Conservation (phyloP, 805 yeast genomes). For the Metschnikowia santaceciliae region DNA sequence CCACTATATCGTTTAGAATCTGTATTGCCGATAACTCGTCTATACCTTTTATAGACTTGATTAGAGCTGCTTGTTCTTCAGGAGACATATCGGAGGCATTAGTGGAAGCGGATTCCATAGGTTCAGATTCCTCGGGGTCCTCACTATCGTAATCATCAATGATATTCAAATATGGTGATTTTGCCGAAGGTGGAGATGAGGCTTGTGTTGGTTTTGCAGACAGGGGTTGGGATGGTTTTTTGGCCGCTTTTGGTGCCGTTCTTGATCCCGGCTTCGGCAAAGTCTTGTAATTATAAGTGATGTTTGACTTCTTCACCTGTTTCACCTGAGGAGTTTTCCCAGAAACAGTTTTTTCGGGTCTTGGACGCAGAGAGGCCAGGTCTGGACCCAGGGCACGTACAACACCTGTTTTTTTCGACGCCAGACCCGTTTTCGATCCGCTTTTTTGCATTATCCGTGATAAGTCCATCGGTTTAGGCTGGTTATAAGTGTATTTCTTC, state of each 20-base stretch:
- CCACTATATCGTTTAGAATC: conserved; percentile 82
- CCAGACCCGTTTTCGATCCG: conserved; percentile 2
- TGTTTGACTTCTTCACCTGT: conserved; percentile 24
- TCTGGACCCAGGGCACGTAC: conserved; percentile 3
- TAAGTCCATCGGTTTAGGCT: conserved; percentile 39
- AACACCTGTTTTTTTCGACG: background rate
- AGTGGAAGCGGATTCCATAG: background rate
- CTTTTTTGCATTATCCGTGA: conserved; percentile 28
- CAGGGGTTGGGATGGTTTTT: background rate
- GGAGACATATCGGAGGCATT: conserved; percentile 11
- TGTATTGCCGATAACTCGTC: conserved; percentile 78
- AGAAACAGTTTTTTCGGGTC: conserved; percentile 1
- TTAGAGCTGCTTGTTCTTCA: conserved; percentile 35
- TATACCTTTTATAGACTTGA: conserved; percentile 59
- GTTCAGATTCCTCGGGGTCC: conserved; percentile 5
- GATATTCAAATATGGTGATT: conserved; percentile 26
- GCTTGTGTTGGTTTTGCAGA: background rate
- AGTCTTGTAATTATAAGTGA: conserved; percentile 28
- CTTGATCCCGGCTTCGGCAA: conserved; percentile 1
- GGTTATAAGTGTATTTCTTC: conserved; percentile 30
- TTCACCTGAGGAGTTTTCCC: conserved; percentile 4
- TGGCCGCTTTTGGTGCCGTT: background rate
- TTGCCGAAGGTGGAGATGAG: conserved; percentile 2
- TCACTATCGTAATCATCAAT: conserved; percentile 21
- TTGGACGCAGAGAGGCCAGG: conserved; percentile 3